A percentile compares a stretch with the other conserved stretches of the same genome.
Evolutionary conservation across 257 asterid species (phyloP).

Genomic region (Nicotiana noctiflora): DNA sequence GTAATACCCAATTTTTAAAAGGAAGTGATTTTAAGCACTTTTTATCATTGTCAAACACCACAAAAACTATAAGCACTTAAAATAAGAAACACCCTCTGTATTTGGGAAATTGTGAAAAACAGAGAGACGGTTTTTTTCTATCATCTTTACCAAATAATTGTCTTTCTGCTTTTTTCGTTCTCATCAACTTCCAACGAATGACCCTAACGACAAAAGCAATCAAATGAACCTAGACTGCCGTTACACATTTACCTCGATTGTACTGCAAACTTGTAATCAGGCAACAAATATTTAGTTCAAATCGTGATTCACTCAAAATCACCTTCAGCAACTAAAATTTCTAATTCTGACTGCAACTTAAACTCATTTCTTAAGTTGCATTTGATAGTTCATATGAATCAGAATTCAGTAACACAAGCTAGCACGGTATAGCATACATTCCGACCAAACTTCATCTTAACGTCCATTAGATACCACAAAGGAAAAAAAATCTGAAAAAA

Average conservation of each 20-base stretch:
- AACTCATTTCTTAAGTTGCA: neutral
- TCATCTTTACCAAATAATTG: no score
- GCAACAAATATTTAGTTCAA: neutral
- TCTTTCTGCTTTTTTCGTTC: no score
- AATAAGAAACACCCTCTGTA: no score
- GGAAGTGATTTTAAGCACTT: no score
- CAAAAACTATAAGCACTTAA: no score
- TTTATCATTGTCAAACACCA: no score
- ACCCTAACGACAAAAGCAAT: no score
- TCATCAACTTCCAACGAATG: no score
- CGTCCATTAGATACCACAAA: neutral
- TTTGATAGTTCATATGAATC: neutral
- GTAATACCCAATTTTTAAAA: no score
- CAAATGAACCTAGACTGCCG: neutral
- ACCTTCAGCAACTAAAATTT: neutral
- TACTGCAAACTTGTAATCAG: neutral
- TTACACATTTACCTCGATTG: neutral
- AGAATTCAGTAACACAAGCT: neutral
- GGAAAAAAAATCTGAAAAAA: neutral
- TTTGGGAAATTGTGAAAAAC: no score
- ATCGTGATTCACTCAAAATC: neutral
- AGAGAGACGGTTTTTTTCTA: no score
- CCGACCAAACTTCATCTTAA: neutral
- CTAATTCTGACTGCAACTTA: neutral
- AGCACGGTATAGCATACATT: neutral